Evolutionary conservation across 371 early-diverging fungal species (phyloP), one percentile per base, ranked within the genome.

Genomic region (Syncephalastrum monosporum): DNA sequence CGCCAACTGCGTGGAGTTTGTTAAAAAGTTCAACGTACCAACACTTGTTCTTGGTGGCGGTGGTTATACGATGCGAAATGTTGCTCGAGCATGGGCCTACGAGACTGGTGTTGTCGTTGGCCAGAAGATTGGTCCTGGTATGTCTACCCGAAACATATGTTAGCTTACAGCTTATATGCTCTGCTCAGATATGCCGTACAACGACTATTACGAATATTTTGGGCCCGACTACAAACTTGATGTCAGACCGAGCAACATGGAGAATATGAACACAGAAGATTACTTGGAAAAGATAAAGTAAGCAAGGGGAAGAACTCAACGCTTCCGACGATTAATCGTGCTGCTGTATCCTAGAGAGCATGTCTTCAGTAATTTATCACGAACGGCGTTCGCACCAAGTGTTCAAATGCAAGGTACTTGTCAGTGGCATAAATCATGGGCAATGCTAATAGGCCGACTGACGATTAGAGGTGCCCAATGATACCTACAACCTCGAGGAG

Each of bases 21-120:
- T 99, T 53, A 96, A 95, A 61, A 85, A 79, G 19, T 92, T 98
- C 65, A 90, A 92, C 63, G 76, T 99, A 54, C 99, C 99, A 10
- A 67, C 96, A 64, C 68, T 99, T 59, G 82, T 99, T 53, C 79
- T 99, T 4, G 99, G 99, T 56, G 99, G 99, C 29, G 99, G 99
- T 46, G 99, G 99, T 1, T 99, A 99, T 67, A 98, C 99, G 0
- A 96, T 99, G 71, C 88, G 97, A 56, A 99, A 99, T 72, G 99
- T 99, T 0, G 89, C 96, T 12, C 84, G 97, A 24, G 90, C 95
- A 10, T 99, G 99, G 99, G 91, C 97, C 4, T 98, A 96, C 67
- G 99, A 99, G 67, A 99, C 99, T 4, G 89, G 94, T 12, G 75
- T 97, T 2, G 81, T 96, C 0, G 84, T 96, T 16, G 97, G 91